These are phyloP conservation scores for Annona cherimola DNA, from an alignment of 164 flowering plant species.

Conservation along the genomic window DNA sequence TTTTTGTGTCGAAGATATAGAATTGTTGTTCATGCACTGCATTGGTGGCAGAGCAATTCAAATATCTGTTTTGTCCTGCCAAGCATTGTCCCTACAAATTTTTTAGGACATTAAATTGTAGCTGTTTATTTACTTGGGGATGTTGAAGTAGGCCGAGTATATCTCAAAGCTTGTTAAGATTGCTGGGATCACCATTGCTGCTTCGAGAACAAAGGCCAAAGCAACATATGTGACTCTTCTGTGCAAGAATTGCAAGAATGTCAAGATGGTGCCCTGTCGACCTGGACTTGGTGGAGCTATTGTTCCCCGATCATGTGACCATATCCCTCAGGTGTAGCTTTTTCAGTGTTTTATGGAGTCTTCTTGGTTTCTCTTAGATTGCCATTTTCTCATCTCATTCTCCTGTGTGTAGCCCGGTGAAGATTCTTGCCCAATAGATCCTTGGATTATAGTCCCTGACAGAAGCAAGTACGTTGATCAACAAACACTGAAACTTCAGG, in stretches of 20 bases:
- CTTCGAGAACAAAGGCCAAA: constrained; percentile 95
- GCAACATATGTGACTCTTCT: constrained; percentile 86
- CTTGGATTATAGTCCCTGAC: constrained; percentile 94
- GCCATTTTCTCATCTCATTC: not conserved
- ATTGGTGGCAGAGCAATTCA: not conserved
- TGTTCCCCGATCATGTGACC: constrained; percentile 94
- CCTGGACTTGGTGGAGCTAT: constrained; percentile 99
- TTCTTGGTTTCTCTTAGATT: not conserved
- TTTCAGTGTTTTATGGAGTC: not conserved
- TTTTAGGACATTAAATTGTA: not conserved
- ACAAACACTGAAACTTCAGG: constrained; percentile 92
- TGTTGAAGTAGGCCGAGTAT: constrained; percentile 30
- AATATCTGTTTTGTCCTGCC: not conserved
- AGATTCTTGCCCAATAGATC: constrained; percentile 93
- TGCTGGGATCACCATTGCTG: constrained; percentile 90
- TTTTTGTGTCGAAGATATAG: not conserved
- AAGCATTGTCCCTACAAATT: not conserved
- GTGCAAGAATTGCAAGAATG: constrained; percentile 86
- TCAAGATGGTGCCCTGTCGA: constrained; percentile 73
- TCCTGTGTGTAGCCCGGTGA: constrained; percentile 50
- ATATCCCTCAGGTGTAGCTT: constrained; percentile 65
- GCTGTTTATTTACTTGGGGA: not conserved
- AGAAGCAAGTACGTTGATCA: constrained; percentile 97
- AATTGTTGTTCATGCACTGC: not conserved
- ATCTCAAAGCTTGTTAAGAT: constrained; percentile 90